Evolutionary conservation across 108 stramenopile species (phyloP), one percentile per base, ranked within the genome.

Genomic region (Fragilaria crotonensis): DNA sequence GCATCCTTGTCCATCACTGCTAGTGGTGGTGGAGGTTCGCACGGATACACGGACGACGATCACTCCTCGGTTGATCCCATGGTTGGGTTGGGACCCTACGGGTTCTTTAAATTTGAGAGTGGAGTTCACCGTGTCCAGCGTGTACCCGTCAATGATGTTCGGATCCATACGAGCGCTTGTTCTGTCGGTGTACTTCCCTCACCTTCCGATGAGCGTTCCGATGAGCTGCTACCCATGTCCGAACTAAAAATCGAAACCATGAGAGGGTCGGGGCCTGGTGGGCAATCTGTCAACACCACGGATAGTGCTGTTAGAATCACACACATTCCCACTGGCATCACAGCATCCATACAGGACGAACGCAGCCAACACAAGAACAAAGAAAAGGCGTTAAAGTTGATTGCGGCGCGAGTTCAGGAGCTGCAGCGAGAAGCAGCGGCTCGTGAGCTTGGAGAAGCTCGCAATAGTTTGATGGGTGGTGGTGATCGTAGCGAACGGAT

Each of bases 91-190:
- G 91, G 88, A 22, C 94, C 87, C 0, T 97, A 84, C 68, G 96
- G 88, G 2, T 63, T 75, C 48, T 89, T 99, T 44, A 87, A 87
- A 59, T 95, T 78, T 48, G 98, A 99, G 67, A 83, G 81, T 33
- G 98, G 98, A 14, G 96, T 96, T 2, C 98, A 99, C 60, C 85
- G 98, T 25, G 98, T 99, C 1, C 98, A 99, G 65, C 78, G 98
- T 18, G 96, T 99, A 25, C 98, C n/a, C 11, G 71, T 87, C 48
- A 99, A 98, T 60, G 94, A 84, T 63, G 72, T 66, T 31, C 66
- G 83, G 47, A 79, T 99, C 26, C 98, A 99, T 54, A 98, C 98
- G 2, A 93, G 89, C 44, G 92, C 98, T 9, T 90, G 87, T 20
- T 89, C 94, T 0, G 94, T 99, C 18, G 94, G 86, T 4, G 96